phyloP scores from a whole-genome alignment of 176 grass and related monocot species.

The Secale cereale region DNA sequence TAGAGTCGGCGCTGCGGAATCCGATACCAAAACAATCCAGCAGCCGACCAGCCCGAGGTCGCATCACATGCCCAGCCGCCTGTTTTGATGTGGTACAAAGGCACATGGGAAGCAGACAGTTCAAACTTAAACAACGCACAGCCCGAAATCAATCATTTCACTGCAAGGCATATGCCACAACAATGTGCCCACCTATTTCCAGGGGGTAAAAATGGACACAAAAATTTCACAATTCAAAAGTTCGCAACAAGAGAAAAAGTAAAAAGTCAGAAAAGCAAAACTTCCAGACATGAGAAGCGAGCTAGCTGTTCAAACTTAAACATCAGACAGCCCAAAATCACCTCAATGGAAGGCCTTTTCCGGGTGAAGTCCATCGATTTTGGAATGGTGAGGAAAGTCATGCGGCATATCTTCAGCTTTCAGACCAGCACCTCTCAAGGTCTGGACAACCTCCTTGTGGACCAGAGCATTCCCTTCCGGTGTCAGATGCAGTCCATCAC shows the following conservation, averaged over 20 bases:
- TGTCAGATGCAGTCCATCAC: conserved; percentile 84
- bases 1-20: background rate
- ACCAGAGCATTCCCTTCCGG: conserved; percentile 70
- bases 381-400: conserved; percentile 81
- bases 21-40: background rate
- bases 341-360: conserved; percentile 59
- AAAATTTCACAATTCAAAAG: background rate
- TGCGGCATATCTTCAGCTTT: conserved; percentile 58
- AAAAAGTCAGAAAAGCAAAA: background rate
- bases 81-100: too few species aligned
- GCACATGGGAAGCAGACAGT: too few species aligned
- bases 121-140: too few species aligned
- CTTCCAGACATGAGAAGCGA: background rate
- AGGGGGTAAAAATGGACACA: background rate
- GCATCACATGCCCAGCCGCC: too few species aligned
- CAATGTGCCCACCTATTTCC: background rate
- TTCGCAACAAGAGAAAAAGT: background rate
- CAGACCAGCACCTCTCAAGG: conserved; percentile 45
- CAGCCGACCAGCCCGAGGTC: too few species aligned
- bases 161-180: background rate
- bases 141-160: too few species aligned
- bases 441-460: conserved; percentile 53
- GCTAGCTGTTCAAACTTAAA: background rate
- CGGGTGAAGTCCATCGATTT: conserved; percentile 53
- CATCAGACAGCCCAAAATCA: background rate